Base-by-base conservation (phyloP, 176 grass and related monocot species). In the Phyllostachys edulis region DNA sequence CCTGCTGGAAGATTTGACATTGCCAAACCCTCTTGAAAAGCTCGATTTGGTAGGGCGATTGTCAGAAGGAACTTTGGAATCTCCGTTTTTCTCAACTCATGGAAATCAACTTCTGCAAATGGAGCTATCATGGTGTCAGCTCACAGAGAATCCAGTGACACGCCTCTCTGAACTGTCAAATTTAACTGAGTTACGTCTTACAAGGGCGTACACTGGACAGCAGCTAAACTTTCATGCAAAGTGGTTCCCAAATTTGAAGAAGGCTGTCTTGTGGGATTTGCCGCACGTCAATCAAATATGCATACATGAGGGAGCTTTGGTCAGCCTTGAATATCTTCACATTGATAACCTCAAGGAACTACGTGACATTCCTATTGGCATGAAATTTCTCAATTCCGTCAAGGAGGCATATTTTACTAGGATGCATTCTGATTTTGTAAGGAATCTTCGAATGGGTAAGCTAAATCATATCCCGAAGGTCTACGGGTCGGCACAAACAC, bases 381-480 rank as follows among this genome's bases (percentile, higher is more conserved):
- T 82, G 2, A 23, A 77, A 47, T 86, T 84, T 69, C 73, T 90
- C 44, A 42, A 0, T 27, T 80, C 83, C 36, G 39, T 92, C 24
- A 89, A 89, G 55, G 77, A 82, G 32, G 82, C 88, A 5, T 67
- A 63, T 29, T 90, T 85, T 76, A 56, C 26, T 11, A 77, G 60
- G 80, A 85, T 90, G 83, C 75, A 9, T 71, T 56, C 63, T 87
- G 80, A 80, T 66, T 92, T 87, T 49, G 23, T 41, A 7, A 69
- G 61, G 40, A 86, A 86, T 62, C 11, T 83, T 55, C 44, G 26
- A 71, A 84, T 2, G 17, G 67, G 10, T 45, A 83, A 88, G 13
- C 8, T 83, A 45, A 36, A 61, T 42, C 80, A 83, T 66, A 83
- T 83, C 61, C 80, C 32, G 0, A 73, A 88, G 73, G 65, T 88